A percentile compares a stretch with the other conserved stretches of the same genome.
phyloP scores from a whole-genome alignment of 768 basidiomycete species.

The Leccinum barrowsii region DNA sequence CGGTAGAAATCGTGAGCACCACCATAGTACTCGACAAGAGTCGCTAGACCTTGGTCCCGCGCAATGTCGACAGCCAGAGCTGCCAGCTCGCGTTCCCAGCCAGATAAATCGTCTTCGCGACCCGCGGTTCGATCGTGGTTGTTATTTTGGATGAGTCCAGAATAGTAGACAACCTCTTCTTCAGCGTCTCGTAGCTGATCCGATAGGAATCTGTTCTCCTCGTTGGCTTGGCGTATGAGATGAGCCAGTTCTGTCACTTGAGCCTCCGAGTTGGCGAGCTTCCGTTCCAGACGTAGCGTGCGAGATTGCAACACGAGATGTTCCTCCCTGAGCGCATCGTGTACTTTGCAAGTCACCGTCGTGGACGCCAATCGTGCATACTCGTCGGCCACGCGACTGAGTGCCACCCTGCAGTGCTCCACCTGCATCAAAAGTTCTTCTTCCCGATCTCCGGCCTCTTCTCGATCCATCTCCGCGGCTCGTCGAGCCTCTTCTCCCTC shows the following conservation, averaged over 20 bases:
- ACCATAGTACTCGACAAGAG: constrained; percentile 14
- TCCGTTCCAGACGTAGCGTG: constrained; percentile 57
- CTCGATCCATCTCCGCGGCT: constrained; percentile 31
- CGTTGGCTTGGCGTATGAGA: constrained; percentile 55
- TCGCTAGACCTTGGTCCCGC: constrained; percentile 6
- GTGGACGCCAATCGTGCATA: constrained; percentile 48
- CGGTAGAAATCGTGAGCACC: constrained; percentile 37
- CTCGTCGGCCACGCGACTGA: constrained; percentile 49
- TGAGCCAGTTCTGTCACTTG: constrained; percentile 64
- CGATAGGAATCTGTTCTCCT: constrained; percentile 46
- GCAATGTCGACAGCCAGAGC: constrained; percentile 16
- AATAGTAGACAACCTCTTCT: constrained; percentile 17
- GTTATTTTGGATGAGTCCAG: constrained; percentile 9
- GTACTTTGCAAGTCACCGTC: constrained; percentile 36
- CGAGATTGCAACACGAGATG: constrained; percentile 39
- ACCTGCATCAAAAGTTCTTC: constrained; percentile 47
- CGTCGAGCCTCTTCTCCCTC: constrained; percentile 36
- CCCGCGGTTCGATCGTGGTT: not conserved
- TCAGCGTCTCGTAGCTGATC: constrained; percentile 17
- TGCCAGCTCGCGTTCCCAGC: constrained; percentile 20
- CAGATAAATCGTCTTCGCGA: not conserved
- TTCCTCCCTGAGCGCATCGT: constrained; percentile 40
- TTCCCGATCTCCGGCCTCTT: constrained; percentile 37
- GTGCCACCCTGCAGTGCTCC: constrained; percentile 44
- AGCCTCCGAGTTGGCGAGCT: constrained; percentile 62